Evolutionary conservation across 768 basidiomycete genomes (phyloP).

Genomic region (Pulveroboletus sp.): DNA sequence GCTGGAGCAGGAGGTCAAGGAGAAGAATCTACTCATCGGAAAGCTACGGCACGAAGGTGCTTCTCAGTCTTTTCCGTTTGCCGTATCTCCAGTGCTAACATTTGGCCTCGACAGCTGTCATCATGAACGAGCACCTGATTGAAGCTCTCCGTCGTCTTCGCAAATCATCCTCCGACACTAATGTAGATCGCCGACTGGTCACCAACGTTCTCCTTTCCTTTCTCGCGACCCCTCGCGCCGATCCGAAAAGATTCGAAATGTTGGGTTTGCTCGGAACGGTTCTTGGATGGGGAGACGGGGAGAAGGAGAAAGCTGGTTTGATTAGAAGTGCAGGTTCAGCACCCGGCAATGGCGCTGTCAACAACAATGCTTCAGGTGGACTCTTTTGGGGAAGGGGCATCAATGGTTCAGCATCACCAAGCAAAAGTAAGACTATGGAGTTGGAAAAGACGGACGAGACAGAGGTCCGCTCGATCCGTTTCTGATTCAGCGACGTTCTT

Average conservation of each 20-base stretch:
- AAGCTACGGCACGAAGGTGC: slow-evolving; percentile 93
- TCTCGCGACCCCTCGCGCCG: slow-evolving; percentile 83
- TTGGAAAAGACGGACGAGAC: slow-evolving; percentile 80
- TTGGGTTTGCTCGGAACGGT: slow-evolving; percentile 82
- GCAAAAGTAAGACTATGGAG: slow-evolving; percentile 44
- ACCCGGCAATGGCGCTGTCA: slow-evolving; percentile 36
- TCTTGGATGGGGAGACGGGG: slow-evolving; percentile 87
- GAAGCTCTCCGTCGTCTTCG: slow-evolving; percentile 95
- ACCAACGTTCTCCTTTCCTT: slow-evolving; percentile 92
- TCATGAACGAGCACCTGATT: slow-evolving; percentile 95
- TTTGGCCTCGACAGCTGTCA: slow-evolving; percentile 61
- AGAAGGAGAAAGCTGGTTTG: slow-evolving; percentile 83
- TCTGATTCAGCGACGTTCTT: not conserved
- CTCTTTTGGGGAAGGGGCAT: slow-evolving; percentile 17
- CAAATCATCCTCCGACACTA: slow-evolving; percentile 76
- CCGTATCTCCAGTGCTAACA: slow-evolving; percentile 2
- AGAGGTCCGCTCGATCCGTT: slow-evolving; percentile 49
- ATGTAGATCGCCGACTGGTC: slow-evolving; percentile 90
- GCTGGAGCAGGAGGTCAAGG: slow-evolving; percentile 88
- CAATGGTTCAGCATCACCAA: slow-evolving; percentile 26
- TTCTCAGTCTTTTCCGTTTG: slow-evolving; percentile 11
- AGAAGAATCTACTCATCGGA: slow-evolving; percentile 91
- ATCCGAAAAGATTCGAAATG: slow-evolving; percentile 97
- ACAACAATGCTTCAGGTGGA: no score
- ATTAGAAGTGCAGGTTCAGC: slow-evolving; percentile 43